Percentiles rank a stretch among this genome's conserved stretches.
phyloP scores from a whole-genome alignment of 495 filamentous ascomycete genomes.

The Pyronema domesticum region DNA sequence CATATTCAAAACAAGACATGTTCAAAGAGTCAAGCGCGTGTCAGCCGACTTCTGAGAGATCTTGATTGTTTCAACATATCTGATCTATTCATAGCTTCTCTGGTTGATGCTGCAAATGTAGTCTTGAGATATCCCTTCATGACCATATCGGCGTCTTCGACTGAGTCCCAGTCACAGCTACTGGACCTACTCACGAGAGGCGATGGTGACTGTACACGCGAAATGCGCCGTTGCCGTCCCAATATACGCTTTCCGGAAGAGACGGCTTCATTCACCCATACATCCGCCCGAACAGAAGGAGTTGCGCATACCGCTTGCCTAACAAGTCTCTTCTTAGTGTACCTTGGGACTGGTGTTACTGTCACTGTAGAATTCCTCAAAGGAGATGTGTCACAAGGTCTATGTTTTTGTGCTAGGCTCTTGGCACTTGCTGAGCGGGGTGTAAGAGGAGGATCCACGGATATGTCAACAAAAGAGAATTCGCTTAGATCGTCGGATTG shows the following conservation, averaged over 20 bases:
- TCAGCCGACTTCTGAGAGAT: too few relatives aligned
- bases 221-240: not conserved
- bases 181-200: not conserved
- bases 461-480: not conserved
- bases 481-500: not conserved
- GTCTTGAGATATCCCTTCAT: too few relatives aligned
- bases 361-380: not conserved
- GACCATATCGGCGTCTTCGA: not conserved
- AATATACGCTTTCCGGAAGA: not conserved
- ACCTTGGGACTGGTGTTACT: not conserved
- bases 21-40: too few relatives aligned
- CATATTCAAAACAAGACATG: too few relatives aligned
- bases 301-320: not conserved
- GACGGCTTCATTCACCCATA: not conserved
- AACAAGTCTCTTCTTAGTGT: not conserved
- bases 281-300: not conserved
- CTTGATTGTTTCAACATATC: too few relatives aligned
- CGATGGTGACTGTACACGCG: not conserved
- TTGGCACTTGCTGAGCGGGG: not conserved
- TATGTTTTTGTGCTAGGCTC: not conserved
- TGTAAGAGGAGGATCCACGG: not conserved
- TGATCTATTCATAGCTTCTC: too few relatives aligned
- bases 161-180: not conserved
- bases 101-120: too few relatives aligned
- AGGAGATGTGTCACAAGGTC: not conserved